Evolutionary conservation across 495 filamentous ascomycete genomes (phyloP), one percentile per base, ranked within the genome.

Genomic region (Bacidia rubella): DNA sequence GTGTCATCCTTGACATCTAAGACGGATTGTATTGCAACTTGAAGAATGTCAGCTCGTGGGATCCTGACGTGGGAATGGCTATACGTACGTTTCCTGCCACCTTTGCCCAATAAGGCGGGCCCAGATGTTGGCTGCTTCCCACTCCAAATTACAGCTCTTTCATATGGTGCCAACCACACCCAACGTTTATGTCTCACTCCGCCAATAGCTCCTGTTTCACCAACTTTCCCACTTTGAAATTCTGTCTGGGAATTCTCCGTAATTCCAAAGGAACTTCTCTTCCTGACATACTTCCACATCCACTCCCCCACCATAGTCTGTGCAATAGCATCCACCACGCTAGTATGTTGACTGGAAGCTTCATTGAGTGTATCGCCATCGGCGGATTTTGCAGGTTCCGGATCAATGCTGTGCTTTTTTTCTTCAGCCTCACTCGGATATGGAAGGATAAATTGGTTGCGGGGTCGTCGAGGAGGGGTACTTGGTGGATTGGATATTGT

Each of bases 231-330:
- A 52, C 68, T 68, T 47, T 62, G 57, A 32, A 62, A 62, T 11
- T 62, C 60, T 19, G 47, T 45, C 38, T 57, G 55, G 26, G 77
- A 74, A 27, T 72, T 69, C 51, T 97, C 90, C 3, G 78, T 68
- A 41, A 93, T 81, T 32, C 86, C 85, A 66, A 98, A 97, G 1
- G 92, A 92, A 66, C 86, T 95, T 56, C 92, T 78, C 63, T 88
- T 79, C 39, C 92, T 79, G 39, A 97, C 85, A 63, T 97, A 97
- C 62, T 98, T 98, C 77, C 83, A 97, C 92, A 98, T 97, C 92
- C 92, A 98, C 62, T 97, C 92, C 27, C 92, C 92, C 43, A 97
- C 87, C 92, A 97, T 98, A 3, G 92, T 95, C 59, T 94, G 87
- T 2, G 92, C 89, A 67, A 98, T 97, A 12, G 92, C 87, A 69